phyloP scores from a whole-genome alignment of 192 early-diverging fungal genomes.

The Backusella sp. region DNA sequence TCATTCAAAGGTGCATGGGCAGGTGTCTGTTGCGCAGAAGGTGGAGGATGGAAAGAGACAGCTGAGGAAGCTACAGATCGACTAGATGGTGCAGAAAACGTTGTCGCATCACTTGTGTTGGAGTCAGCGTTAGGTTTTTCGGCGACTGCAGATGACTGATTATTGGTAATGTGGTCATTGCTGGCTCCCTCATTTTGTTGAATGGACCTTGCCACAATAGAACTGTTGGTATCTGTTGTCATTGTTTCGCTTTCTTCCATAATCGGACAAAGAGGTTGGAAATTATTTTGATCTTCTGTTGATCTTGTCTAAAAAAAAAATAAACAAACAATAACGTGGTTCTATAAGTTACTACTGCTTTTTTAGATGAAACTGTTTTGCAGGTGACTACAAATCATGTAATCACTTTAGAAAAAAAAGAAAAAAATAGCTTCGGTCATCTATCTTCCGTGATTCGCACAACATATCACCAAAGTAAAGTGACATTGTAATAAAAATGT shows the following conservation, averaged over 20 bases:
- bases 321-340: not conserved
- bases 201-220: not conserved
- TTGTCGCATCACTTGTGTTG: not conserved
- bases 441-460: not conserved
- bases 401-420: not conserved
- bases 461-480: not conserved
- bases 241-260: slow-evolving; percentile 17
- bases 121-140: not conserved
- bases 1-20: slow-evolving; percentile 10
- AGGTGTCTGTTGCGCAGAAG: not conserved
- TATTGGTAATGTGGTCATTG: not conserved
- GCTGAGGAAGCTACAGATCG: not conserved
- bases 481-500: not conserved
- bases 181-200: not conserved
- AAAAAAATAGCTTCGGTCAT: not conserved
- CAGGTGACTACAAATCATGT: not conserved
- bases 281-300: slow-evolving; percentile 7
- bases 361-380: not conserved
- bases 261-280: not conserved
- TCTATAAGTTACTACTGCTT: not conserved
- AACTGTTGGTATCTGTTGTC: not conserved
- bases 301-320: not conserved
- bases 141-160: not conserved
- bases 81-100: not conserved
- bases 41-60: not conserved